These are phyloP conservation scores for Lavandula angustifolia DNA, from an alignment of 257 asterid genomes.

Conservation along the genomic window DNA sequence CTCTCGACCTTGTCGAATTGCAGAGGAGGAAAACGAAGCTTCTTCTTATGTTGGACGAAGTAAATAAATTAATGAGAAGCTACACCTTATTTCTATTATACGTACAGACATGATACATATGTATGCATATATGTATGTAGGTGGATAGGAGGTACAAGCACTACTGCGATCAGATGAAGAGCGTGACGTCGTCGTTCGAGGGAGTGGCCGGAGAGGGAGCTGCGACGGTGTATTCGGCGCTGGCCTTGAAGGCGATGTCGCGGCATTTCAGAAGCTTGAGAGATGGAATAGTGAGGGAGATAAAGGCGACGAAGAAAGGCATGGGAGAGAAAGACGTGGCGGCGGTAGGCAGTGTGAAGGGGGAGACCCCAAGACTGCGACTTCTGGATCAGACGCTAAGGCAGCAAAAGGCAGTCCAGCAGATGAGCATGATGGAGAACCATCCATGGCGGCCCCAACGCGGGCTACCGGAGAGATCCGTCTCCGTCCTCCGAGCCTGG, in stretches of 20 bases:
- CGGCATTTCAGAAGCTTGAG: constrained; percentile 74
- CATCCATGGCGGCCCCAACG: constrained; percentile 97
- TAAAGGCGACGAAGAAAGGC: constrained; percentile 62
- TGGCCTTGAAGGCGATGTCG: constrained; percentile 85
- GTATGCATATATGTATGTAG: constrained; percentile 30
- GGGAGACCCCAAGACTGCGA: constrained; percentile 77
- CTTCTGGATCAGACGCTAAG: constrained; percentile 75
- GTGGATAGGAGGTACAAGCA: constrained; percentile 90
- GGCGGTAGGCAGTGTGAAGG: constrained; percentile 55
- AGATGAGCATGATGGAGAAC: constrained; percentile 71
- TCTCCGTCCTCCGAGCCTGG: constrained; percentile 80
- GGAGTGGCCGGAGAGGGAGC: constrained; percentile 78
- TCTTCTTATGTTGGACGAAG: constrained; percentile 89
- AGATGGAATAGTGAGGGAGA: constrained; percentile 64
- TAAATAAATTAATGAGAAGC: constrained; percentile 20
- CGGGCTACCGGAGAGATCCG: constrained; percentile 82
- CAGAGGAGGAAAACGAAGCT: constrained; percentile 74
- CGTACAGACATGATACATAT: too few species aligned
- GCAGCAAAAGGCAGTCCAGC: constrained; percentile 78
- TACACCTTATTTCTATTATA: too few species aligned
- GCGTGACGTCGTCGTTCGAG: constrained; percentile 69
- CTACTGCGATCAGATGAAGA: constrained; percentile 84
- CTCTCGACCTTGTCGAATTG: constrained; percentile 73
- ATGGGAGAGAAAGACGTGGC: constrained; percentile 66
- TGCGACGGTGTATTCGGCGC: constrained; percentile 60